phyloP scores from a whole-genome alignment of 129 eudicot species.

The Lactuca sativa region DNA sequence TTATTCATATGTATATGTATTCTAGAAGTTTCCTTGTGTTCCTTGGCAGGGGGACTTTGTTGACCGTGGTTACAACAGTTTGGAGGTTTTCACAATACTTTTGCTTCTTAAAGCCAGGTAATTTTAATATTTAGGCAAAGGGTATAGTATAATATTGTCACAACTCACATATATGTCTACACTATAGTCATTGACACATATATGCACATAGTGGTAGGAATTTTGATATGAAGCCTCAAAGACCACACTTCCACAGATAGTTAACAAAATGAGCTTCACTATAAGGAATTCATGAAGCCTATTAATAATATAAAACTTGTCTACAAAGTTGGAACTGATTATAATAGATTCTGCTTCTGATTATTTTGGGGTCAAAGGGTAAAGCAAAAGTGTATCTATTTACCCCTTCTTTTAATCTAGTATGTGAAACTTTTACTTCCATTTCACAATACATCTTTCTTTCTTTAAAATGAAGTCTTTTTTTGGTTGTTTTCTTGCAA shows the following conservation, averaged over 20 bases:
- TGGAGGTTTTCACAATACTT: constrained; percentile 94
- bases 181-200: neutral
- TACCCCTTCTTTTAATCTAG: neutral
- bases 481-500: neutral
- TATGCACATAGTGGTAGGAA: neutral
- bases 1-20: neutral
- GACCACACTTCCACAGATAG: neutral
- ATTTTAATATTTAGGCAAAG: neutral
- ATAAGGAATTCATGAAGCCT: neutral
- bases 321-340: neutral
- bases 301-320: constrained; percentile 1
- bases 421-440: neutral
- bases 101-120: constrained; percentile 99
- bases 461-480: neutral
- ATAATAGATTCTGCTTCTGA: neutral
- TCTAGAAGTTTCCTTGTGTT: constrained; percentile 20
- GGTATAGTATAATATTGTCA: neutral
- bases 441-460: neutral
- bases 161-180: neutral
- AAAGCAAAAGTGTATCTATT: too few species aligned
- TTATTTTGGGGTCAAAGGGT: neutral
- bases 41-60: constrained; percentile 90
- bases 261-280: constrained; percentile 3
- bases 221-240: neutral
- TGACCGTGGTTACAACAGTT: constrained; percentile 99